phyloP scores from a whole-genome alignment of 805 yeast genomes.

The Saturnispora galanensis region DNA sequence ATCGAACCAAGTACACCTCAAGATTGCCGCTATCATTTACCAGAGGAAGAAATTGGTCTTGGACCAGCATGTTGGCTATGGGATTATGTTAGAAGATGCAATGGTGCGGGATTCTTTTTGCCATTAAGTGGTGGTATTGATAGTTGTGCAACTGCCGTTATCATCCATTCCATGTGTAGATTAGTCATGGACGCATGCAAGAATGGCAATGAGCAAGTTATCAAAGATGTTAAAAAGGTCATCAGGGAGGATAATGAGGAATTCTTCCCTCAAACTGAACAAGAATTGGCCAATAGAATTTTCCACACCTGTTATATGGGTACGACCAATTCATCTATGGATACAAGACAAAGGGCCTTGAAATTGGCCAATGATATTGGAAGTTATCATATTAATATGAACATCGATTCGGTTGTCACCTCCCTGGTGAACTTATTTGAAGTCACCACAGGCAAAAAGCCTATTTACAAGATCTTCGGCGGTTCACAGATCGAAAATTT shows the following conservation, averaged over 20 bases:
- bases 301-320: constrained; percentile 96
- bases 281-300: constrained; percentile 62
- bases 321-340: constrained; percentile 80
- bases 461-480: constrained; percentile 85
- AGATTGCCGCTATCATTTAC: constrained; percentile 55
- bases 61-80: constrained; percentile 99
- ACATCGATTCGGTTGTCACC: constrained; percentile 77
- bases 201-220: constrained; percentile 66
- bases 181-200: constrained; percentile 62
- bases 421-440: constrained; percentile 72
- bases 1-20: constrained; percentile 47
- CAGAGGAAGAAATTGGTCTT: constrained; percentile 93
- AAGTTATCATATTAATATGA: constrained; percentile 81
- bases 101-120: constrained; percentile 82
- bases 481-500: constrained; percentile 86
- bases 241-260: constrained; percentile 38
- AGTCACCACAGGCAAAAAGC: constrained; percentile 82
- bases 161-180: constrained; percentile 90
- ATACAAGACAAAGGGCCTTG: constrained; percentile 76
- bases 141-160: constrained; percentile 93
- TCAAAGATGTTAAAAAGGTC: constrained; percentile 61
- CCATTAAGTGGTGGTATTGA: constrained; percentile 98
- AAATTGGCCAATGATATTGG: constrained; percentile 69
- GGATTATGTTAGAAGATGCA: constrained; percentile 92
- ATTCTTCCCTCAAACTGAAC: constrained; percentile 56